phyloP scores from a whole-genome alignment of 2,329 filamentous ascomycete species.

The Cyclaneusma minus region DNA sequence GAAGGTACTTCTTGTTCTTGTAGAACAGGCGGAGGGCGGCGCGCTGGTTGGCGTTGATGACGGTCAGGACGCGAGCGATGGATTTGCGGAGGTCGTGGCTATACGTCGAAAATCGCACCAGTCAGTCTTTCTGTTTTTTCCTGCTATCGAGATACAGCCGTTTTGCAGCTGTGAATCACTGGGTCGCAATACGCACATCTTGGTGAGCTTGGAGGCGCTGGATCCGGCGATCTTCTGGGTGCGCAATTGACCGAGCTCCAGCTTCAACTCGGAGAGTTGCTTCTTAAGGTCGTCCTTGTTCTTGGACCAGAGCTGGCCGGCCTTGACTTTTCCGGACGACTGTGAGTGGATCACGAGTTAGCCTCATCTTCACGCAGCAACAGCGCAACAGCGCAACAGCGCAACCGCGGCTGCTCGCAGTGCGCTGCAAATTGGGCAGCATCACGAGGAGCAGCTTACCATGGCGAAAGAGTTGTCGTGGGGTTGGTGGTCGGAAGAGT shows the following conservation, averaged over 20 bases:
- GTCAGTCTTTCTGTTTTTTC: constrained; percentile 14
- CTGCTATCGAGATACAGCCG: constrained; percentile 1
- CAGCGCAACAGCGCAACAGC: constrained; percentile 1
- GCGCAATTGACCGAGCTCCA: constrained; percentile 87
- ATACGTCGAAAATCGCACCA: constrained; percentile 13
- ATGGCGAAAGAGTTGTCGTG: constrained; percentile 17
- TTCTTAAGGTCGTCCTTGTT: constrained; percentile 96
- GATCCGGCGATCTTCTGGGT: constrained; percentile 96
- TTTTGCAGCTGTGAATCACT: neutral
- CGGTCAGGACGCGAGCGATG: constrained; percentile 94
- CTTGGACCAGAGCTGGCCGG: constrained; percentile 95
- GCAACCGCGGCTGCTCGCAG: constrained; percentile 1
- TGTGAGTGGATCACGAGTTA: constrained; percentile 26
- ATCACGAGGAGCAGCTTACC: constrained; percentile 13
- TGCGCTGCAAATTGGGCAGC: neutral
- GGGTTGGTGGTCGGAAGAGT: constrained; percentile 10
- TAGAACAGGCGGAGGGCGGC: constrained; percentile 97
- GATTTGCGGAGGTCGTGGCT: constrained; percentile 99
- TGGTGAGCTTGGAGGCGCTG: constrained; percentile 88
- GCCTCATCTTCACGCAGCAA: constrained; percentile 6
- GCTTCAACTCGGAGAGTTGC: constrained; percentile 90
- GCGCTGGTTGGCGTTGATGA: constrained; percentile 99
- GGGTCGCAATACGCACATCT: constrained; percentile 56
- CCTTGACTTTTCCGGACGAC: constrained; percentile 68
- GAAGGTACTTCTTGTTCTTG: constrained; percentile 99